Conservation (phyloP, 139 green algal species). For the Monoraphidium neglectum region DNA sequence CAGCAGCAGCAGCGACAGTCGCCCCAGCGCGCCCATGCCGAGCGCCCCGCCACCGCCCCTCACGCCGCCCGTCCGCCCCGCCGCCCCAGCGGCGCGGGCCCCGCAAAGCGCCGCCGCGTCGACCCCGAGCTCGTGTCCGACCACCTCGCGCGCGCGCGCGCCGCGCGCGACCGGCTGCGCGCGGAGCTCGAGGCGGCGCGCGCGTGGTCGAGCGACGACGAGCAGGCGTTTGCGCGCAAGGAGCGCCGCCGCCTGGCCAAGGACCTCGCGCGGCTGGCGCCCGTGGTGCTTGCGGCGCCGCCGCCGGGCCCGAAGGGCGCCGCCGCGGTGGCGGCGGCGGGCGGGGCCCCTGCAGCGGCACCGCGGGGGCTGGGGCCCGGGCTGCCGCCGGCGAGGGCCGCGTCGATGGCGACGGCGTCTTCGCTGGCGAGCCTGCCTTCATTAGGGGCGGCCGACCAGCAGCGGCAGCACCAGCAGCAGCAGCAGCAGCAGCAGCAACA, state of each 20-base stretch:
- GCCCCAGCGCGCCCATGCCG: too few relatives aligned
- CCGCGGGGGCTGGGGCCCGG: too few relatives aligned
- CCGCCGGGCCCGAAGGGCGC: neutral
- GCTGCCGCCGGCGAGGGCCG: too few relatives aligned
- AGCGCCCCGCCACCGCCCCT: too few relatives aligned
- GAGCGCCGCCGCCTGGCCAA: constrained; percentile 39
- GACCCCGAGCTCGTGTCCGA: neutral
- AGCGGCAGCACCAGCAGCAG: neutral
- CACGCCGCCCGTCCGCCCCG: too few relatives aligned
- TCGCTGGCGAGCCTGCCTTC: too few relatives aligned
- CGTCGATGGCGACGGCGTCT: too few relatives aligned
- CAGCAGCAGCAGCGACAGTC: too few relatives aligned
- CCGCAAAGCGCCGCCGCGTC: neutral
- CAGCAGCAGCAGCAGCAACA: constrained; percentile 5
- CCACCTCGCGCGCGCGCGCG: neutral
- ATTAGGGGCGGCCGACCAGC: neutral
- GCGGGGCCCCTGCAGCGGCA: too few relatives aligned
- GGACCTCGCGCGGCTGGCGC: constrained; percentile 49
- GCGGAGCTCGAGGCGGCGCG: neutral
- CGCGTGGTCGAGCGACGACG: constrained; percentile 47
- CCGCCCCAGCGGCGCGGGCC: neutral
- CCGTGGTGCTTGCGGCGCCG: constrained; percentile 46
- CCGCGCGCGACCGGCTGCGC: neutral
- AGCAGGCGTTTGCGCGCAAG: constrained; percentile 55
- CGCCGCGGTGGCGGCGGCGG: neutral